Evolutionary conservation across 257 asterid genomes (phyloP).

Genomic region (Petunia axillaris): DNA sequence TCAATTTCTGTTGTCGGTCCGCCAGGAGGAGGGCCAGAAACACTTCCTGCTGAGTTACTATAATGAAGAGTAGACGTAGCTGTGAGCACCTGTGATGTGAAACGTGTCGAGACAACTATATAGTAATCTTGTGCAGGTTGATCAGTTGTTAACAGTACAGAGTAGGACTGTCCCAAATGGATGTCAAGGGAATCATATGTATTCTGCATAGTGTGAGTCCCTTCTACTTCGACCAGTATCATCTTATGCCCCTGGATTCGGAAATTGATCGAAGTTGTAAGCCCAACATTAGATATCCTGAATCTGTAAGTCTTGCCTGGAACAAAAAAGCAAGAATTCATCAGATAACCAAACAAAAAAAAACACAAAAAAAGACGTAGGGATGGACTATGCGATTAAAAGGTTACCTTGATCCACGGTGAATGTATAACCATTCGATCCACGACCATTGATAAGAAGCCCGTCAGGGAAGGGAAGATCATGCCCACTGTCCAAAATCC

Average conservation of each 20-base stretch:
- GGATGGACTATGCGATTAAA: background rate
- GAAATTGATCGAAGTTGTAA: constrained; percentile 37
- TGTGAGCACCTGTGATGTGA: constrained; percentile 37
- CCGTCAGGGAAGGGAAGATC: constrained; percentile 44
- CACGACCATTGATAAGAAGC: constrained; percentile 39
- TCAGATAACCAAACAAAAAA: background rate
- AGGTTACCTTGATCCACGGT: constrained; percentile 32
- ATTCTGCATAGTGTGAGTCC: constrained; percentile 40
- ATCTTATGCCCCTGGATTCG: constrained; percentile 46
- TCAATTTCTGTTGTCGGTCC: constrained; percentile 42
- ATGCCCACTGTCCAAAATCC: constrained; percentile 39
- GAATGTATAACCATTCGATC: constrained; percentile 36
- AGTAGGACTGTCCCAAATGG: constrained; percentile 44
- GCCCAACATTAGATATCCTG: constrained; percentile 41
- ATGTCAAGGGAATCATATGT: constrained; percentile 41
- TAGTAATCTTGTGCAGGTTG: constrained; percentile 43
- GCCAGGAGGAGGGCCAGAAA: constrained; percentile 40
- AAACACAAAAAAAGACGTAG: background rate
- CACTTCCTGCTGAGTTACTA: constrained; percentile 37
- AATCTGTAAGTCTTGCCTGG: constrained; percentile 44
- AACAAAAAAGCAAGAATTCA: background rate
- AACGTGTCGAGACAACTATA: constrained; percentile 36
- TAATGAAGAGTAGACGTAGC: constrained; percentile 38
- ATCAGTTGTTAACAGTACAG: constrained; percentile 38
- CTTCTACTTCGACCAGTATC: constrained; percentile 41